Evolutionary conservation across 345 rosid genomes (phyloP).

Genomic region (Salix brachista): DNA sequence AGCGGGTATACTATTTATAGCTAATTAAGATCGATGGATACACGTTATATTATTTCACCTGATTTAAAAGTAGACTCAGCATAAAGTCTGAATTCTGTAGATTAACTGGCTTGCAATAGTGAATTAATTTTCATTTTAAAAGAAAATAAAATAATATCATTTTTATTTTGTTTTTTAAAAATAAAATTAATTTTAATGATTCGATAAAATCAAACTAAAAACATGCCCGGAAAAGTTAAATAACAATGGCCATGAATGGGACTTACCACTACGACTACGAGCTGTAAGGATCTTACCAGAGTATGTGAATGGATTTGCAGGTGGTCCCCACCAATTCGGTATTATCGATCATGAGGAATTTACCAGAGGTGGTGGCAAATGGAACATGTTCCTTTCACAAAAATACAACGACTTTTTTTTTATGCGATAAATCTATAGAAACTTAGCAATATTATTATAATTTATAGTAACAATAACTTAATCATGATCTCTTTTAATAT

Average conservation of each 20-base stretch:
- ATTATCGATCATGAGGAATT: neutral
- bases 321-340: conserved; percentile 1
- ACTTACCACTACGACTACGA: neutral
- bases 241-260: too few species aligned
- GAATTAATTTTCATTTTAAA: neutral
- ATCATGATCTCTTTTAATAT: too few species aligned
- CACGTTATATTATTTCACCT: neutral
- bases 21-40: neutral
- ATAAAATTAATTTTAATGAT: too few species aligned
- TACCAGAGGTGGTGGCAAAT: conserved; percentile 2
- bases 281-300: neutral
- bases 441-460: too few species aligned
- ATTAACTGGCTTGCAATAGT: too few species aligned
- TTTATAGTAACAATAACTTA: too few species aligned
- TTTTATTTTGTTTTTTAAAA: too few species aligned
- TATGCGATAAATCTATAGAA: too few species aligned
- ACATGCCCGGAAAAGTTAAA: too few species aligned
- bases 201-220: too few species aligned
- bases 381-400: neutral
- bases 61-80: too few species aligned
- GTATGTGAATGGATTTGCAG: neutral
- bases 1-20: neutral
- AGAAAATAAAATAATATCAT: neutral
- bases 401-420: neutral
- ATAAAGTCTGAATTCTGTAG: too few species aligned